Evolutionary conservation across 768 basidiomycete genomes (phyloP), one percentile per base, ranked within the genome.

Genomic region (Tylopilus cervinicoccineus): DNA sequence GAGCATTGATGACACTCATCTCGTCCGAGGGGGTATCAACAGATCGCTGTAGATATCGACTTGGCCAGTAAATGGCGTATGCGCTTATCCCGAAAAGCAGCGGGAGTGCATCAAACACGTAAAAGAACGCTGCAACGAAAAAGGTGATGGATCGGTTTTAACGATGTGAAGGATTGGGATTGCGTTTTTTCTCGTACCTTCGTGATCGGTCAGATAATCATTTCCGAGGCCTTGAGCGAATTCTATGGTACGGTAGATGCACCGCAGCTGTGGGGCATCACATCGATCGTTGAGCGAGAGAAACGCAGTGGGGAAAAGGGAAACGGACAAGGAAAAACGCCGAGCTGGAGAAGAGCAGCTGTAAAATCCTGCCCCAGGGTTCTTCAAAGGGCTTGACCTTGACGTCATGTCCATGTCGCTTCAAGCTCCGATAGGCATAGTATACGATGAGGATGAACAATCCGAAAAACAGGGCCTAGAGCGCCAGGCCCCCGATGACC

Each of bases 161-260:
- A n/a, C 9, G 26, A 27, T 9, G 26, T 27, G 26, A 27, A 27
- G 26, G 26, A 27, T 5, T 27, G 26, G 9, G 5, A 27, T n/a
- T n/a, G 26, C 26, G 5, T 27, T 27, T 27, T 27, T 9, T 27
- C 5, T 27, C n/a, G 9, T 14, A 60, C 62, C 57, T 57, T 68
- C 64, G 42, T 68, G 58, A 11, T 48, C 41, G 2, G 38, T 1
- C 4, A 68, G 45, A 43, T 60, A 61, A 1, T 59, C 52, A 2
- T 45, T 33, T 19, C 56, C 58, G 8, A 51, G 47, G 2, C 56
- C 53, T 26, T 63, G 47, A 4, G 38, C 56, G 23, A 56, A 9
- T 44, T 66, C 64, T 3, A 58, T 43, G 19, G 62, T 56, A 12
- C 67, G 68, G 44, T 68, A 68, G 20, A 63, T 37, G 31, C 60